Evolutionary conservation across 352 stramenopile genomes (phyloP), one percentile per base, ranked within the genome.

Genomic region (Phytophthora uliginosa): DNA sequence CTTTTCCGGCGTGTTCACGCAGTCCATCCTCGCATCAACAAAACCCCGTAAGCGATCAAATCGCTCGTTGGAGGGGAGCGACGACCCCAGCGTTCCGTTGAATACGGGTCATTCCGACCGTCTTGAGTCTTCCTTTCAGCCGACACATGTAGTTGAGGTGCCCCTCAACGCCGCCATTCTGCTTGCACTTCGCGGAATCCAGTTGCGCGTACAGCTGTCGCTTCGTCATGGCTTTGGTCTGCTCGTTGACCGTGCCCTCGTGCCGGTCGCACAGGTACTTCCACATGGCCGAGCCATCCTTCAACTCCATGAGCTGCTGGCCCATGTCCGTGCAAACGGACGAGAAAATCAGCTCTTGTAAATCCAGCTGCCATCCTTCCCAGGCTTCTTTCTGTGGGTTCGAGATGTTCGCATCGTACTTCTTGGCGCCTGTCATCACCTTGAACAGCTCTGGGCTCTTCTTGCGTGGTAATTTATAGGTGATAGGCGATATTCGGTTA

Each of bases 301-400:
- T 13, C 17, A 61, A 13, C 50, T 56, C 36, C 61, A 68, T 61
- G 34, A 61, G 38, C 20, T 68, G 51, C 38, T 61, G 61, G 24
- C 13, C 63, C 38, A 63, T 63, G 42, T 69, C 38, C 28, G 40
- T 69, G 26, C 53, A 15, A 7, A 69, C 53, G 20, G 62, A 69
- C 24, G 40, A 57, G 26, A 62, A 40, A 12, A 40, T 40, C 34
- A 15, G 8, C 34, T 40, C 34, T 15, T 40, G 34, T 15, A 40
- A 7, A 62, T 68, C 51, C 1, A 54, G 50, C 36, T 45, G 50
- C 7, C 3, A 59, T 18, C 22, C 62, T 2, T 69, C 52, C 51
- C 53, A 45, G 9, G 36, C 51, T 17, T 36, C 28, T 22, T 68
- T 61, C 51, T 54, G 26, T 3, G 62, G 28, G 13, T 2, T 38